Percentiles rank a stretch among this genome's conserved stretches.
These are phyloP conservation scores for Populus hybrid DNA, from an alignment of 441 rosid genomes.

Conservation along the genomic window DNA sequence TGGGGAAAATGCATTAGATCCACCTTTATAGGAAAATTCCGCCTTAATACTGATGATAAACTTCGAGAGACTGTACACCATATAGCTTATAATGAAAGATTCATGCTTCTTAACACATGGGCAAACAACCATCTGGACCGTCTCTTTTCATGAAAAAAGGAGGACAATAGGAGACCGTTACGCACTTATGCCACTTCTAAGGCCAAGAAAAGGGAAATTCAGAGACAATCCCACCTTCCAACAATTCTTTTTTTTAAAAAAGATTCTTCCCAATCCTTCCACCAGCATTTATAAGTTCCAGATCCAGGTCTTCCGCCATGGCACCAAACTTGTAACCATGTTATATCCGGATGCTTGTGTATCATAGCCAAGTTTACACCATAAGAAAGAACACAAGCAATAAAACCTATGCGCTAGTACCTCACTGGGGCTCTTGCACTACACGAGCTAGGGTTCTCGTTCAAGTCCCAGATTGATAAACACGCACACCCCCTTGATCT, in stretches of 20 bases:
- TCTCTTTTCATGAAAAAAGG: not conserved
- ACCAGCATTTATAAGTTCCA: not conserved
- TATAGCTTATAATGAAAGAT: not conserved
- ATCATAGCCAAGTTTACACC: not conserved
- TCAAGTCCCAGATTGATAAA: not conserved
- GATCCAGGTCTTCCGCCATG: not conserved
- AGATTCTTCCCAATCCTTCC: not conserved
- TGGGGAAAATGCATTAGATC: constrained; percentile 8
- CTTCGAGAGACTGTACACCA: not conserved
- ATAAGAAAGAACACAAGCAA: not conserved
- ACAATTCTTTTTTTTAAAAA: not conserved
- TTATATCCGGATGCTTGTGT: not conserved
- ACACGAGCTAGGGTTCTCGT: not conserved
- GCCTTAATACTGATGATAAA: not conserved
- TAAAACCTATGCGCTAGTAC: not conserved
- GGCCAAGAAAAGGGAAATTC: not conserved
- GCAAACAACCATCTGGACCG: not conserved
- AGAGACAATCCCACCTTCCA: not conserved
- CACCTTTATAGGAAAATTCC: constrained; percentile 3
- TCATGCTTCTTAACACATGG: not conserved
- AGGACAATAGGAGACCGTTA: not conserved
- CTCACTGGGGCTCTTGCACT: too few relatives aligned
- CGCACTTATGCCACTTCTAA: not conserved
- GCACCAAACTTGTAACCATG: not conserved
- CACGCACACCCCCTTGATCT: not conserved